Conservation (phyloP, 495 filamentous ascomycete genomes). For the Penicillium atrosanguineum region DNA sequence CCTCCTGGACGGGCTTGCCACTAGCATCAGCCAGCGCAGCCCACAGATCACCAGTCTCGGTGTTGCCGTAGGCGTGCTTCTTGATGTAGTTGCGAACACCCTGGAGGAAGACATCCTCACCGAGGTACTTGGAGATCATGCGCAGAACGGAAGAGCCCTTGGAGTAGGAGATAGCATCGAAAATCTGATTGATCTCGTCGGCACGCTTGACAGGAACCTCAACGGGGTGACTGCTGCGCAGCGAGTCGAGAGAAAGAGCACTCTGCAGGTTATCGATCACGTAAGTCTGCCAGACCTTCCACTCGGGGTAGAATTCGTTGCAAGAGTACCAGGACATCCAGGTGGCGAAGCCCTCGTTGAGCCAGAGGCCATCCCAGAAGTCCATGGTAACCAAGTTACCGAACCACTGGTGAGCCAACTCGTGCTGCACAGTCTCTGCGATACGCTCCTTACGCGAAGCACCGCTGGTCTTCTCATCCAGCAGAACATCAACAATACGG, state of each 20-base stretch:
- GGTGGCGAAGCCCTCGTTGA: conserved; percentile 97
- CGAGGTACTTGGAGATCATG: conserved; percentile 96
- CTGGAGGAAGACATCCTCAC: conserved; percentile 90
- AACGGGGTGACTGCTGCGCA: conserved; percentile 94
- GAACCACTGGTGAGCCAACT: conserved; percentile 98
- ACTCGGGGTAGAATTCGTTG: conserved; percentile 86
- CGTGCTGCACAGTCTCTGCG: conserved; percentile 93
- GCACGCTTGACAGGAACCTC: conserved; percentile 95
- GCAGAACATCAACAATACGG: conserved; percentile 83
- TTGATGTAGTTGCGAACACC: conserved; percentile 89
- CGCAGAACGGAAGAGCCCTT: conserved; percentile 95
- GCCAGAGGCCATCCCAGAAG: conserved; percentile 98
- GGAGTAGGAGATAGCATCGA: conserved; percentile 95
- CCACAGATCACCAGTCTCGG: conserved; percentile 86
- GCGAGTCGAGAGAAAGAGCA: conserved; percentile 82
- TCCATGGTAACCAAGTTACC: conserved; percentile 99
- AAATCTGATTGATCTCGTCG: conserved; percentile 97
- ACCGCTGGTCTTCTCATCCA: conserved; percentile 88
- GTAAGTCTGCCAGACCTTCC: conserved; percentile 98
- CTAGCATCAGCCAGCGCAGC: conserved; percentile 83
- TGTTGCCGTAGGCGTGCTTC: conserved; percentile 82
- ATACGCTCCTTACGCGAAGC: conserved; percentile 92
- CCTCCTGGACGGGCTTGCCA: conserved; percentile 78
- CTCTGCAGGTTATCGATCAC: conserved; percentile 88
- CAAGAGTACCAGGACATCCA: conserved; percentile 71